Base-by-base conservation (phyloP, 345 rosid genomes). In the Hirschfeldia incana region DNA sequence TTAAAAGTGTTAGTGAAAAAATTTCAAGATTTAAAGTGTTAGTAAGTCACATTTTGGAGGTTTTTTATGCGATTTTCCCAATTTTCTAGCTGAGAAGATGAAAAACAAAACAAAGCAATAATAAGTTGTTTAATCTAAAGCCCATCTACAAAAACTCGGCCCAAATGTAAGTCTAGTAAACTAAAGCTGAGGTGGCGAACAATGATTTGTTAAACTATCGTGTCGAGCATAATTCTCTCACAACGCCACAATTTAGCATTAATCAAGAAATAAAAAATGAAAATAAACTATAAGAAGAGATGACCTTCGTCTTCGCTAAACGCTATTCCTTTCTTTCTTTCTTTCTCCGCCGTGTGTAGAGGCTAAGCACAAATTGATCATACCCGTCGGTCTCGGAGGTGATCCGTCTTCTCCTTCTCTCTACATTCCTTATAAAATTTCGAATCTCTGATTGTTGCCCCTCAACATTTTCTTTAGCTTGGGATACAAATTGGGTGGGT, bases 191-290 rank as follows among this genome's bases (percentile, higher is more conserved):
- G 17, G 78, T 79, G 82, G 78, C 82, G n/a, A 0, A 62, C 58
- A 37, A 1, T 63, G 78, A 79, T 79, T 79, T 33, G 82, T 33
- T 62, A 79, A 4, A 36, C 75, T 79, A 79, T 79, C 82, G 82
- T 79, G 78, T 79, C 75, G 70, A 79, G 59, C 65, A 46, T 34
- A 11, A 36, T 69, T 64, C 11, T 49, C 78, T 72, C 65, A 42
- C 59, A 58, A 59, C 70, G 64, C 78, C 82, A 79, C 82, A 75
- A 79, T 74, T 46, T 51, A 39, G 65, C 82, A 74, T 74, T 53
- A 5, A 68, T 15, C 21, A 3, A 46, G 3, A 26, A 30, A 67
- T 0, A 64, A 7, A 2, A 8, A 66, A 39, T 27, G 10, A 76
- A 62, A 62, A 61, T 30, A 33, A 65, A 0, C 11, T 42, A 74